These are phyloP conservation scores for Emericellopsis cladophorae DNA, from an alignment of 2,329 filamentous ascomycete genomes.

Conservation along the genomic window DNA sequence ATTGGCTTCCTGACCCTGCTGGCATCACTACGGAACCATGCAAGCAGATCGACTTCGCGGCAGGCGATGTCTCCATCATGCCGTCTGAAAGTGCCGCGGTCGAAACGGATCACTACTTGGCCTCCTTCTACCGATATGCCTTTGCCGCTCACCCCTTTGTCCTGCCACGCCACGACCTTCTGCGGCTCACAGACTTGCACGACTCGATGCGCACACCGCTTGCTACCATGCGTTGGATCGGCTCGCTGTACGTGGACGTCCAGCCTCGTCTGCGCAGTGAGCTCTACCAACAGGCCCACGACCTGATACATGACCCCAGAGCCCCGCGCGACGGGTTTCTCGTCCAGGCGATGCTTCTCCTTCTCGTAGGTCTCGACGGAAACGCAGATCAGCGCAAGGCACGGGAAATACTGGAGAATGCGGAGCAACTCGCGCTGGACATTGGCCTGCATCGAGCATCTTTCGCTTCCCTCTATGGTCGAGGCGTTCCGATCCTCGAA, in stretches of 20 bases:
- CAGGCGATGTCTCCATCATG: neutral
- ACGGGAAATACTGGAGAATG: conserved; percentile 51
- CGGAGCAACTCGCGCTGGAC: conserved; percentile 59
- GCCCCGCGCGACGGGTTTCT: conserved; percentile 47
- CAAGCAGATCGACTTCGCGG: neutral
- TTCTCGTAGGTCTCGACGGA: conserved; percentile 67
- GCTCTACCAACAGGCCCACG: conserved; percentile 32
- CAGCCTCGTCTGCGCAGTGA: neutral
- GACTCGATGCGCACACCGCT: neutral
- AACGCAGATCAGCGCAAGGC: conserved; percentile 59
- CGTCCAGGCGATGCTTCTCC: conserved; percentile 66
- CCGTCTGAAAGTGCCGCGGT: conserved; percentile 6
- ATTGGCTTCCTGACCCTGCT: too few species aligned
- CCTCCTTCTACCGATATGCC: conserved; percentile 22
- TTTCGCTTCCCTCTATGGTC: conserved; percentile 35
- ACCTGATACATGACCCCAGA: conserved; percentile 16
- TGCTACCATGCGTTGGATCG: conserved; percentile 32
- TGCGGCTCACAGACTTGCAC: neutral
- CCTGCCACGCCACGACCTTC: conserved; percentile 1
- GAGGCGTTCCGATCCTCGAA: conserved; percentile 30
- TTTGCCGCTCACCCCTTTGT: conserved; percentile 5
- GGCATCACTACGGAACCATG: too few species aligned
- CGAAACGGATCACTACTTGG: conserved; percentile 39
- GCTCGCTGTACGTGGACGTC: neutral
- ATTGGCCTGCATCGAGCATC: conserved; percentile 60